Base-by-base conservation (phyloP, 2,329 filamentous ascomycete genomes). In the Microdochium bolleyi region DNA sequence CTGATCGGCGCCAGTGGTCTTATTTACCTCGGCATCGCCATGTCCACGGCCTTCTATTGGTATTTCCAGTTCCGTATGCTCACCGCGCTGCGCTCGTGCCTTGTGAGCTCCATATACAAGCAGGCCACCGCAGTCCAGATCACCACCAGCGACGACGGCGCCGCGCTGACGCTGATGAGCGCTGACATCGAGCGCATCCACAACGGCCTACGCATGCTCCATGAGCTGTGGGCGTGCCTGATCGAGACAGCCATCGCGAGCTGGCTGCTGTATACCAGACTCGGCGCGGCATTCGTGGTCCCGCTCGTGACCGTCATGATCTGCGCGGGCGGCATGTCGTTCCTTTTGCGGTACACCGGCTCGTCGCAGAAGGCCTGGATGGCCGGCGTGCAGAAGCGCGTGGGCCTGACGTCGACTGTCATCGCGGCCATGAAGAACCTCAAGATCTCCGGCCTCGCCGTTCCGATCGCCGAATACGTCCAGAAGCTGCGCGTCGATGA, bases 81-180 rank as follows among this genome's bases (percentile, higher is more conserved):
- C 8, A 57, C 57, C 21, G 63, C 64, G 58, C 38, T 59, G 24
- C 61, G 69, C 3, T 66, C 63, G 3, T 56, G 57, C 7, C 58
- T 72, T 3, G 59, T 64, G 3, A 56, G 58, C 2, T 61, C 65
- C 32, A 61, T 73, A 11, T 73, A 69, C 52, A 57, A 56, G 24
- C 65, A 67, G 52, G 63, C 65, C 0, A 61, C 65, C 3, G 51
- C 60, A 14, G 49, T 58, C 24, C 56, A 53, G 3, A 25, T 60
- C 2, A 51, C 55, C 1, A 52, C 55, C 0, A 61, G 67, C 2
- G 67, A 71, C 32, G 67, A 73, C n/a, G 64, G 69, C 2, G 69
- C 71, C 0, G 67, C 73, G 0, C 56, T 78, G 46, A 76, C 75
- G 0, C 63, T 77, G 2, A 78, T 78, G 74, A 74, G 67, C 52